Evolutionary conservation across 176 grass and related monocot genomes (phyloP).

Genomic region (Elaeis guineensis): DNA sequence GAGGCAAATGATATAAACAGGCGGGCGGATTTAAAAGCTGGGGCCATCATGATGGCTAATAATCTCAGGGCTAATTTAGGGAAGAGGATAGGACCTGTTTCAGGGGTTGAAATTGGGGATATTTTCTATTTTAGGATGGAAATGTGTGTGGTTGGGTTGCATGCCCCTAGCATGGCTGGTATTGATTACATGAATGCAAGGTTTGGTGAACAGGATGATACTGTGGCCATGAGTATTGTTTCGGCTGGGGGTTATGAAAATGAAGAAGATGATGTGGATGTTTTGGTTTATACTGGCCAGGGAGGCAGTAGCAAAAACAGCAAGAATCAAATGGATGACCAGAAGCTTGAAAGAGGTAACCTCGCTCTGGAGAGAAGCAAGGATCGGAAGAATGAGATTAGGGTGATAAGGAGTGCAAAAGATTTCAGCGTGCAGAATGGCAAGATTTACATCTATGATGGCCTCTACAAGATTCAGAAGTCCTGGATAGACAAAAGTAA

Average conservation of each 20-base stretch:
- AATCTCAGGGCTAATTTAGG: conserved; percentile 61
- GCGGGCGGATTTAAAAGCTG: conserved; percentile 64
- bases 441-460: conserved; percentile 94
- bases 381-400: conserved; percentile 60
- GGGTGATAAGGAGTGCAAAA: conserved; percentile 73
- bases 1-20: conserved; percentile 45
- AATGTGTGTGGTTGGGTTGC: conserved; percentile 68
- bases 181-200: conserved; percentile 78
- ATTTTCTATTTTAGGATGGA: conserved; percentile 98
- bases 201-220: conserved; percentile 53
- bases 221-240: conserved; percentile 83
- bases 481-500: conserved; percentile 80
- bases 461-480: conserved; percentile 73
- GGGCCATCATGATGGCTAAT: conserved; percentile 41
- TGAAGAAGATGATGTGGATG: conserved; percentile 66
- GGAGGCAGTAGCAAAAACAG: conserved; percentile 63
- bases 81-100: conserved; percentile 53
- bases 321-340: conserved; percentile 41
- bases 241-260: conserved; percentile 87
- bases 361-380: conserved; percentile 78
- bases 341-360: conserved; percentile 90
- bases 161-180: conserved; percentile 80
- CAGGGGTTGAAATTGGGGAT: conserved; percentile 79
- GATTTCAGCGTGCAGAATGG: conserved; percentile 46
- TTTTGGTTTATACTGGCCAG: conserved; percentile 68